A percentile compares a stretch with the other conserved stretches of the same genome.
phyloP scores from a whole-genome alignment of 495 filamentous ascomycete genomes.

The Jackrogersella multiformis region DNA sequence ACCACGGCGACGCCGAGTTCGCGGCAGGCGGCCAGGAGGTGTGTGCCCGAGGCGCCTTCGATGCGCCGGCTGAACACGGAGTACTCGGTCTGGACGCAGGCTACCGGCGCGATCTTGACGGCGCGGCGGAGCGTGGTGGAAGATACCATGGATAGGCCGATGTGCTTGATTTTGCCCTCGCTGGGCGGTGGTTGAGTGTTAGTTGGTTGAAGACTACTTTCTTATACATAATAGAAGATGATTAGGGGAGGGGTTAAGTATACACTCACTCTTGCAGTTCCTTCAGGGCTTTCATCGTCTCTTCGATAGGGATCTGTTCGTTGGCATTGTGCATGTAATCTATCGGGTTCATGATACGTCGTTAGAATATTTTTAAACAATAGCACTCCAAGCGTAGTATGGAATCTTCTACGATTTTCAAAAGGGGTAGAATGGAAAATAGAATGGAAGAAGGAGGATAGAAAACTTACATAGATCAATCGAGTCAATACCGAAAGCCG shows the following conservation, averaged over 20 bases:
- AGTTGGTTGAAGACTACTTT: neutral
- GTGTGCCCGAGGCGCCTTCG: slow-evolving; percentile 54
- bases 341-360: slow-evolving; percentile 47
- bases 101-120: slow-evolving; percentile 54
- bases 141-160: slow-evolving; percentile 57
- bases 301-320: slow-evolving; percentile 57
- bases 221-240: neutral
- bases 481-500: slow-evolving; percentile 52
- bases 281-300: slow-evolving; percentile 58
- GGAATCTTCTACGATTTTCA: no score
- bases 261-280: slow-evolving; percentile 58
- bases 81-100: slow-evolving; percentile 72
- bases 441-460: no score
- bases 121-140: slow-evolving; percentile 55
- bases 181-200: slow-evolving; percentile 15
- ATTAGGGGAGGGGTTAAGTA: neutral
- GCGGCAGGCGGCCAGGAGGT: slow-evolving; percentile 63
- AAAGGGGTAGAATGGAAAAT: no score
- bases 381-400: neutral
- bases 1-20: slow-evolving; percentile 70
- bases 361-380: slow-evolving; percentile 40
- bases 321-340: slow-evolving; percentile 48
- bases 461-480: slow-evolving; percentile 57
- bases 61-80: slow-evolving; percentile 67
- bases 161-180: slow-evolving; percentile 59